Conservation (phyloP, 306 rosid genomes). For the Purshia tridentata region DNA sequence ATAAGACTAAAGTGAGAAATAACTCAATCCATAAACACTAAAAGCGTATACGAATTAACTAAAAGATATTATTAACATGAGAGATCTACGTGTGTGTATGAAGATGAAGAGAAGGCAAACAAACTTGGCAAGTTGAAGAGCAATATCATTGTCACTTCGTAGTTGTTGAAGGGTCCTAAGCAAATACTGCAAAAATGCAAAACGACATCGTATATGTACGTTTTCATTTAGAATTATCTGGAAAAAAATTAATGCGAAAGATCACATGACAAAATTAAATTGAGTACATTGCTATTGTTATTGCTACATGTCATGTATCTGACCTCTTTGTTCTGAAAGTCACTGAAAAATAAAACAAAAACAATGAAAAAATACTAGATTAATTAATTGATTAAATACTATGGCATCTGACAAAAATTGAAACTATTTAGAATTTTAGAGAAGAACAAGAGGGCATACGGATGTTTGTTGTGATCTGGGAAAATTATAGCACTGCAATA, state of each 20-base stretch:
- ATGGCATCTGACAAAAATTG: not conserved
- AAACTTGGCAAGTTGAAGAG: constrained; percentile 48
- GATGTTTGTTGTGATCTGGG: constrained; percentile 43
- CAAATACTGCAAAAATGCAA: constrained; percentile 39
- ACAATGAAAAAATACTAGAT: not conserved
- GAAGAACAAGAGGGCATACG: constrained; percentile 30
- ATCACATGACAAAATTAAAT: not conserved
- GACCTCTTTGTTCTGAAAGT: constrained; percentile 79
- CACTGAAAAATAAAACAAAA: constrained; percentile 34
- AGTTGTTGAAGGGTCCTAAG: constrained; percentile 44
- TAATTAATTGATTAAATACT: not conserved
- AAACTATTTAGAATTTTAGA: not conserved
- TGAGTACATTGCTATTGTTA: constrained; percentile 12
- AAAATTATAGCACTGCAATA: constrained; percentile 51
- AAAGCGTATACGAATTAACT: rapidly evolving
- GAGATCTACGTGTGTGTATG: not conserved
- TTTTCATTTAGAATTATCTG: not conserved
- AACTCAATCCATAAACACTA: too few relatives aligned
- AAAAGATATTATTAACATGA: too few relatives aligned
- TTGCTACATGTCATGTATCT: constrained; percentile 19
- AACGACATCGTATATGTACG: not conserved
- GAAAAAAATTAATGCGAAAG: not conserved
- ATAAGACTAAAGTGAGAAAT: too few relatives aligned
- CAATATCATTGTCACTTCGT: constrained; percentile 47
- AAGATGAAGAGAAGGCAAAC: not conserved